phyloP scores from a whole-genome alignment of 1,139 yeast genomes.

The Suhomyces bokatorum region DNA sequence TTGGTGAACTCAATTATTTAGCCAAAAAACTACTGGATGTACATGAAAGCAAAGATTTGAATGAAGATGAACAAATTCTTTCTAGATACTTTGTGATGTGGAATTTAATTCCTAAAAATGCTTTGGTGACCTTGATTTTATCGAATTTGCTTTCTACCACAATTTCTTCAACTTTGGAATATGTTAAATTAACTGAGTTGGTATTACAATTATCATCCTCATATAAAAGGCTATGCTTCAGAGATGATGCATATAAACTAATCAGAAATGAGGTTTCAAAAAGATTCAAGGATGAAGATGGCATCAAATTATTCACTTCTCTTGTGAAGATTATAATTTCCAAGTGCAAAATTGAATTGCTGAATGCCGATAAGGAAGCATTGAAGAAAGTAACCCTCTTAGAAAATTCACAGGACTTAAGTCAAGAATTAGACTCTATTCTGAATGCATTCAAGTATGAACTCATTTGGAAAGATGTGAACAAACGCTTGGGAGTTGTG shows the following conservation, averaged over 20 bases:
- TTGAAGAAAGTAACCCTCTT: conserved; percentile 1
- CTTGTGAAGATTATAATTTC: conserved; percentile 24
- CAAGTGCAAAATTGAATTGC: conserved; percentile 21
- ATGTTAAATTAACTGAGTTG: conserved; percentile 19
- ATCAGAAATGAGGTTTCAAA: conserved; percentile 14
- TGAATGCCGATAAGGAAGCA: conserved; percentile 9
- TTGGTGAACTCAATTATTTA: conserved; percentile 8
- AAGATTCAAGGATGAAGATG: conserved; percentile 21
- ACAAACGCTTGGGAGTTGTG: conserved; percentile 22
- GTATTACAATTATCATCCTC: conserved; percentile 16
- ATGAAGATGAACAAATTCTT: conserved; percentile 18
- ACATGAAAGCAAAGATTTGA: background rate
- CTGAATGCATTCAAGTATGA: conserved; percentile 9
- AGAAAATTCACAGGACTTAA: background rate
- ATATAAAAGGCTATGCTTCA: conserved; percentile 18
- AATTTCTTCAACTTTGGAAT: conserved; percentile 19
- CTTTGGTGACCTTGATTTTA: conserved; percentile 25
- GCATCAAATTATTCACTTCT: conserved; percentile 23
- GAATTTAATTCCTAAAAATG: conserved; percentile 20
- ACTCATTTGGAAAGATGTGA: background rate
- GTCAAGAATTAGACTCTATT: no score
- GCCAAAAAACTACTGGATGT: conserved; percentile 3
- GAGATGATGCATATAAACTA: conserved; percentile 13
- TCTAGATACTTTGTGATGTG: conserved; percentile 21
- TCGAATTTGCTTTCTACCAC: conserved; percentile 24